Evolutionary conservation across 2,329 filamentous ascomycete species (phyloP), one percentile per base, ranked within the genome.

Genomic region (Sarocladium brachiariae): DNA sequence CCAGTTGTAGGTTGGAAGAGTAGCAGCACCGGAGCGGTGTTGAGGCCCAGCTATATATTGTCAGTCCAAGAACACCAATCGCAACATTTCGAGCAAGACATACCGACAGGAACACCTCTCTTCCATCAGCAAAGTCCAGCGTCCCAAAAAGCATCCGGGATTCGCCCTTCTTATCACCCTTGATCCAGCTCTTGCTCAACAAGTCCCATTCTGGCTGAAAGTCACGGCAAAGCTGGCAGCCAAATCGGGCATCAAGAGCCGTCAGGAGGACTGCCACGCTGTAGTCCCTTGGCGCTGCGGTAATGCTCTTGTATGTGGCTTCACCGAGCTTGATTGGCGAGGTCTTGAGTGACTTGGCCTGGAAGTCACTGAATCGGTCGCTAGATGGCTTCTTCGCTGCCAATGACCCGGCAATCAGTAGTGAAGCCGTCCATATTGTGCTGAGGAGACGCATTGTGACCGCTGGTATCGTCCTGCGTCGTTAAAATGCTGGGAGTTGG

Each of bases 201-300:
- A 97, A 69, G 51, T 95, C 87, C 87, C 90, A 99, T 70, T 99
- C 93, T 1, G 91, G 86, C 66, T 96, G 87, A 67, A 99, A 96
- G 50, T 95, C 89, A 49, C 83, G 80, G 68, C 93, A 99, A 46
- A 97, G 75, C 57, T 83, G 75, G 66, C 93, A 99, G 53, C 87
- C 88, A 64, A 88, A 96, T 52, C 89, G 81, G 27, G 83, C 63
- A 57, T 96, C 91, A 61, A 91, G 71, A 33, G 93, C 93, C 1
- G 93, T 99, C 57, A 99, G 73, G 13, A 99, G 79, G 2, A 99
- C 79, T 2, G 84, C 85, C 24, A 87, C 78, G 34, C 83, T 83
- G 67, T 96, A 95, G 69, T 99, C 87, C 58, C 93, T 83, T 11
- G 91, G 89, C 1, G 80, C 70, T 14, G 80, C 71, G 2, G 88